Evolutionary conservation across 2,329 filamentous ascomycete genomes (phyloP), one percentile per base, ranked within the genome.

Genomic region (Grosmannia clavigera): DNA sequence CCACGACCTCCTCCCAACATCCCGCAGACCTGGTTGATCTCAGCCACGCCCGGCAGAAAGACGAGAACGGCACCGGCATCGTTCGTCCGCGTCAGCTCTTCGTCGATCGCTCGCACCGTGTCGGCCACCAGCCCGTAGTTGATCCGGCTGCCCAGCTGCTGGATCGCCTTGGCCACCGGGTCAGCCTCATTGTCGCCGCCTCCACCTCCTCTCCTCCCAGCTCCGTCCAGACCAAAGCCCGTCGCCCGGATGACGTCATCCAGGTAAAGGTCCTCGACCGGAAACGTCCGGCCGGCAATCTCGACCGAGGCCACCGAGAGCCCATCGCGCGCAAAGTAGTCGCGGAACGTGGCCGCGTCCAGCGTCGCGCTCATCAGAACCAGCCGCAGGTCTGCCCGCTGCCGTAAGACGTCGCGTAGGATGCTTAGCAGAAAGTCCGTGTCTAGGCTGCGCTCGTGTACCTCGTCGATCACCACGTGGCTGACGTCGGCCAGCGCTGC

Each of bases 301-400:
- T 95, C 87, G 11, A 97, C 87, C 61, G 85, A 76, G 9, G 89
- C 90, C 35, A 97, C 92, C 5, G 78, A 79, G 14, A 83, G 70
- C 2, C 81, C 81, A 58, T 84, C 81, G 1, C 81, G 81, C 6
- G 80, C 82, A 74, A 97, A 97, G 72, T 97, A 97, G 60, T 83
- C 76, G 65, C 84, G 84, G 71, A 97, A 97, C 0, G 91, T 84
- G 0, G 85, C 81, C 1, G 92, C 91, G 72, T 99, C 92, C 3
- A 97, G 82, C 0, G 92, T 99, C 2, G 92, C 92, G 72, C 90
- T 96, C 94, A 99, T 99, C 43, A 99, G 78, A 14, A 99, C 85
- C 50, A 97, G 81, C 71, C 92, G 96, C 46, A 97, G 80, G 64
- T 95, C 88, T 53, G 88, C 81, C 56, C 88, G 81, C 65, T 79